Conservation (phyloP, 176 grass and related monocot genomes). For the Pontederia crassipes region DNA sequence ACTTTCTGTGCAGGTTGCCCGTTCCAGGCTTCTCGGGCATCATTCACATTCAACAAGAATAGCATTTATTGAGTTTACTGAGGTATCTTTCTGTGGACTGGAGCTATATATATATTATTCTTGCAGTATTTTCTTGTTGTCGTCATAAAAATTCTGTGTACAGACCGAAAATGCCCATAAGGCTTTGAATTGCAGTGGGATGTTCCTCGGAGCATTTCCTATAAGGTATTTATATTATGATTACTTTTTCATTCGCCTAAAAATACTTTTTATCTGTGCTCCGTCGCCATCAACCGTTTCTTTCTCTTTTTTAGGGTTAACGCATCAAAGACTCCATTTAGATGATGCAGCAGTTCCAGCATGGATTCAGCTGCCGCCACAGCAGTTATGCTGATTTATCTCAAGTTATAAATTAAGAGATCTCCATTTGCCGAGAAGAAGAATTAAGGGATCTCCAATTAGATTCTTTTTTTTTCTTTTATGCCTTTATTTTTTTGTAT, state of each 20-base stretch:
- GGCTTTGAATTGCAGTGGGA: neutral
- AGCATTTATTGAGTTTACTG: conserved; percentile 36
- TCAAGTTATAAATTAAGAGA: no score
- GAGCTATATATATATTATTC: no score
- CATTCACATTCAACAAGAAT: conserved; percentile 8
- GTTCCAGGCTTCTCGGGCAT: conserved; percentile 18
- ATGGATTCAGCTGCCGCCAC: no score
- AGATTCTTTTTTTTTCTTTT: no score
- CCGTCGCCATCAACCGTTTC: neutral
- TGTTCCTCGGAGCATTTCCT: neutral
- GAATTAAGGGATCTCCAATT: no score
- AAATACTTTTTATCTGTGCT: no score
- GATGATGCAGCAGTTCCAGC: no score
- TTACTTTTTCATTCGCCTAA: neutral
- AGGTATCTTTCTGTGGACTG: neutral
- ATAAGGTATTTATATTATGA: neutral
- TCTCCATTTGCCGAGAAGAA: no score
- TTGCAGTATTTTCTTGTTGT: no score
- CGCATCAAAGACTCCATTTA: conserved; percentile 25
- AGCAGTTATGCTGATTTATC: no score
- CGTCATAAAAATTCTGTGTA: neutral
- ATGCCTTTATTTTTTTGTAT: no score
- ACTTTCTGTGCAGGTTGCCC: conserved; percentile 18
- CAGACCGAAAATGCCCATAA: neutral
- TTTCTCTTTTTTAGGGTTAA: conserved; percentile 8